Percentiles rank a stretch among this genome's conserved stretches.
These are phyloP conservation scores for Yamadazyma scolyti DNA, from an alignment of 805 yeast species.

Conservation along the genomic window DNA sequence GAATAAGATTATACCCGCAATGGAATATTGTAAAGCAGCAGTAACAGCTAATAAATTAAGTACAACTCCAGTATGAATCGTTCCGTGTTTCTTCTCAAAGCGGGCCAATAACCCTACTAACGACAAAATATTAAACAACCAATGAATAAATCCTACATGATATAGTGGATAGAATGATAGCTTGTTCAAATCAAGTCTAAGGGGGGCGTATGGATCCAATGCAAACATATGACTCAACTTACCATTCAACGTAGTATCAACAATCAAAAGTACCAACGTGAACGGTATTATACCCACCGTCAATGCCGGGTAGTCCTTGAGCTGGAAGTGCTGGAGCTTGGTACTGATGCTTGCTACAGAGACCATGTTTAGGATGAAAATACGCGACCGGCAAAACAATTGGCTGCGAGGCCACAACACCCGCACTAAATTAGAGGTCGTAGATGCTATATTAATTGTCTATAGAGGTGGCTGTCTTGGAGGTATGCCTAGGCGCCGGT, in stretches of 20 bases:
- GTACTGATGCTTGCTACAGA: too few relatives aligned
- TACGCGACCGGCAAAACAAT: too few relatives aligned
- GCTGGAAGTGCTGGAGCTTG: slow-evolving; percentile 1
- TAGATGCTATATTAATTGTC: too few relatives aligned
- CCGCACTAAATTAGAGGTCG: too few relatives aligned
- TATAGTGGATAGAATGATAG: slow-evolving; percentile 72
- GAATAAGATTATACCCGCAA: slow-evolving; percentile 47
- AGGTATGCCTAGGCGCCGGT: too few relatives aligned
- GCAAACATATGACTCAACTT: slow-evolving; percentile 34
- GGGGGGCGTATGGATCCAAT: slow-evolving; percentile 54
- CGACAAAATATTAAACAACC: slow-evolving; percentile 55
- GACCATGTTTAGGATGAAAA: too few relatives aligned
- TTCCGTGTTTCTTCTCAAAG: slow-evolving; percentile 74
- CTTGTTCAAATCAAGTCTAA: slow-evolving; percentile 41
- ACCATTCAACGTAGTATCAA: slow-evolving; percentile 25
- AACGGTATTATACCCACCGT: slow-evolving; percentile 60
- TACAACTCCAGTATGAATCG: slow-evolving; percentile 80
- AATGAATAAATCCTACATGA: slow-evolving; percentile 60
- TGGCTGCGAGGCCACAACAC: too few relatives aligned
- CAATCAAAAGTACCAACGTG: slow-evolving; percentile 41
- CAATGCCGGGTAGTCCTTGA: slow-evolving; percentile 47
- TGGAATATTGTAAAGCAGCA: slow-evolving; percentile 62
- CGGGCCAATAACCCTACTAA: slow-evolving; percentile 56
- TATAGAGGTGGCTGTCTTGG: too few relatives aligned
- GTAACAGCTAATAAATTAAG: slow-evolving; percentile 67